These are phyloP conservation scores for Priceomyces haplophilus DNA, from an alignment of 805 yeast genomes.

Conservation along the genomic window DNA sequence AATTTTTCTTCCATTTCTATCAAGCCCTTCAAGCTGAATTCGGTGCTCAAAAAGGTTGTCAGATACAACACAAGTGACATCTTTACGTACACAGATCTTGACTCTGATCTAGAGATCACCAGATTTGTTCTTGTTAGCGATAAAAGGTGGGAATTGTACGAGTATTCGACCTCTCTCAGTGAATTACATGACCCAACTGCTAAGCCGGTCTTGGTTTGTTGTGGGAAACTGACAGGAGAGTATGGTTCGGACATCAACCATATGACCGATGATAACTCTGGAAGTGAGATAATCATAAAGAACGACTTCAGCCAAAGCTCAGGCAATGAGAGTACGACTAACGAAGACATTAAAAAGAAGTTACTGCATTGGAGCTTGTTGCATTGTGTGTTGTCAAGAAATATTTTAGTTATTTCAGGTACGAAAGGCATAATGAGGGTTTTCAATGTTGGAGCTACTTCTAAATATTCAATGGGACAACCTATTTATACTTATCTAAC, in stretches of 20 bases:
- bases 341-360: slow-evolving; percentile 28
- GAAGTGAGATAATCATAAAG: slow-evolving; percentile 24
- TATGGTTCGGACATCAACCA: slow-evolving; percentile 52
- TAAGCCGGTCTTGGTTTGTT: slow-evolving; percentile 56
- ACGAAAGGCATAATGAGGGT: slow-evolving; percentile 70
- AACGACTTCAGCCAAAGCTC: slow-evolving; percentile 25
- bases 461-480: slow-evolving; percentile 45
- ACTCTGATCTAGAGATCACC: slow-evolving; percentile 54
- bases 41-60: slow-evolving; percentile 24
- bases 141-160: slow-evolving; percentile 70
- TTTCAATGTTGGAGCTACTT: slow-evolving; percentile 43
- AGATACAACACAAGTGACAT: slow-evolving; percentile 32
- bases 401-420: slow-evolving; percentile 64
- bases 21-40: slow-evolving; percentile 18
- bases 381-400: slow-evolving; percentile 56
- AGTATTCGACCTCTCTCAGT: slow-evolving; percentile 43
- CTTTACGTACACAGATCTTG: slow-evolving; percentile 26
- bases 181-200: slow-evolving; percentile 23
- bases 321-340: slow-evolving; percentile 5
- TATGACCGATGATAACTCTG: slow-evolving; percentile 22
- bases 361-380: slow-evolving; percentile 58
- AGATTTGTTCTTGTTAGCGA: slow-evolving; percentile 65
- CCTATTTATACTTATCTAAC: slow-evolving; percentile 68
- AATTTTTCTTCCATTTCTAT: slow-evolving; percentile 19
- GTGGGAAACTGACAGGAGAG: slow-evolving; percentile 70